Evolutionary conservation across 345 rosid species (phyloP).

Genomic region (Gynandropsis gynandra): DNA sequence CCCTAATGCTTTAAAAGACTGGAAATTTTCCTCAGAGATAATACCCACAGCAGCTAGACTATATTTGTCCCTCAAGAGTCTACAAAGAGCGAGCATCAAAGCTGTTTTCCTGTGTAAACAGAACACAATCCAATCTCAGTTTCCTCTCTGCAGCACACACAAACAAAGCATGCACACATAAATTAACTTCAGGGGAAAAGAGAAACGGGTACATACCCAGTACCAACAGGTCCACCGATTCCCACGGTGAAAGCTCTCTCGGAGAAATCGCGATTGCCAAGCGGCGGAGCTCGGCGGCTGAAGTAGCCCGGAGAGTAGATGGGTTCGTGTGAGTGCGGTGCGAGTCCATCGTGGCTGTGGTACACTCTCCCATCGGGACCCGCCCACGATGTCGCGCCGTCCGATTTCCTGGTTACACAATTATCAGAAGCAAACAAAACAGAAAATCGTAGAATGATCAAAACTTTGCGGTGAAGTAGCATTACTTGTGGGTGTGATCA

Average conservation of each 20-base stretch:
- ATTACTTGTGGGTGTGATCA: constrained; percentile 32
- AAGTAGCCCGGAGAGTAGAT: constrained; percentile 95
- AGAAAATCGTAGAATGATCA: background rate
- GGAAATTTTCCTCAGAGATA: background rate
- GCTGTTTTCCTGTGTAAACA: constrained; percentile 69
- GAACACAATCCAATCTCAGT: constrained; percentile 5
- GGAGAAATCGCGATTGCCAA: constrained; percentile 55
- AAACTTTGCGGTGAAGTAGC: background rate
- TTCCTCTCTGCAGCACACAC: background rate
- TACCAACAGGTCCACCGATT: constrained; percentile 96
- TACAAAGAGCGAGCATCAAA: constrained; percentile 80
- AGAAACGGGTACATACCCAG: constrained; percentile 49
- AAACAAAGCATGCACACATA: background rate
- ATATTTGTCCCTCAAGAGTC: constrained; percentile 66
- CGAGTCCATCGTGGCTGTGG: constrained; percentile 97
- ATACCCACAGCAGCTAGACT: constrained; percentile 95
- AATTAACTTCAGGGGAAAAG: background rate
- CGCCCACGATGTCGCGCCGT: constrained; percentile 45
- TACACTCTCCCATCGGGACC: constrained; percentile 71
- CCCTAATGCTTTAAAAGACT: background rate
- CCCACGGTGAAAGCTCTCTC: constrained; percentile 96
- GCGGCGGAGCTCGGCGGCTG: constrained; percentile 81
- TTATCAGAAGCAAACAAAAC: background rate
- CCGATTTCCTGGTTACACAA: constrained; percentile 23
- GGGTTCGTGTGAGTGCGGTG: constrained; percentile 98